Evolutionary conservation across 2,329 filamentous ascomycete species (phyloP).

Genomic region (Pseudogymnoascus sp.): DNA sequence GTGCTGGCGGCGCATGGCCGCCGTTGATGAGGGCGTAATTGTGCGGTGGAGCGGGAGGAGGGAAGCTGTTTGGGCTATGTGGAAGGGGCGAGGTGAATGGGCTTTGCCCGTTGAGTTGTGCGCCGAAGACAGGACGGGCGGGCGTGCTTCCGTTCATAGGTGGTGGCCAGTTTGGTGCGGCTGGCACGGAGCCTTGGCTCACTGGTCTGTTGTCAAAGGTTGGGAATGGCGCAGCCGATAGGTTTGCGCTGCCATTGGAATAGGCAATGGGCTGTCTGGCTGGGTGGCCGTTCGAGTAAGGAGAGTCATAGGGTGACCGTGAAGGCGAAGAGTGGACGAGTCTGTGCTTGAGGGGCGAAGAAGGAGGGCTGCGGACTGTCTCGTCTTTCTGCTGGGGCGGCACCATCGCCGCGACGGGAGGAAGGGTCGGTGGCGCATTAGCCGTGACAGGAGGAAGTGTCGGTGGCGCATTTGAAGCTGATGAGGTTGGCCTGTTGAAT

Average conservation of each 20-base stretch:
- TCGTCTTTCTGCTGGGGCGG: not conserved
- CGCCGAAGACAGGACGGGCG: constrained; percentile 14
- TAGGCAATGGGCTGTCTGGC: constrained; percentile 12
- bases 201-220: not conserved
- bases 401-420: not conserved
- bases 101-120: constrained; percentile 22
- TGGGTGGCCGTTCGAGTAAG: constrained; percentile 19
- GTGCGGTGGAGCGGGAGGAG: constrained; percentile 26
- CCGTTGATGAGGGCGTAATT: constrained; percentile 25
- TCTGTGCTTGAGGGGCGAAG: constrained; percentile 2
- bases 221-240: not conserved
- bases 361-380: not conserved
- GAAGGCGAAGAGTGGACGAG: constrained; percentile 7
- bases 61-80: constrained; percentile 30
- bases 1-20: constrained; percentile 18
- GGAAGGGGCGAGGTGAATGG: constrained; percentile 30
- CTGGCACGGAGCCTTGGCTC: not conserved
- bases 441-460: not conserved
- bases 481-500: constrained; percentile 43
- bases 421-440: not conserved
- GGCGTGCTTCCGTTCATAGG: constrained; percentile 14
- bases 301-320: not conserved
- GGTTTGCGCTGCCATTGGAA: not conserved
- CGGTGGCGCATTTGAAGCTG: constrained; percentile 35
- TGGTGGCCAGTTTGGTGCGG: not conserved